Percentiles rank a stretch among this genome's conserved stretches.
Evolutionary conservation across 78 protist genomes (phyloP).

Genomic region (Speleostelium caveatum): DNA sequence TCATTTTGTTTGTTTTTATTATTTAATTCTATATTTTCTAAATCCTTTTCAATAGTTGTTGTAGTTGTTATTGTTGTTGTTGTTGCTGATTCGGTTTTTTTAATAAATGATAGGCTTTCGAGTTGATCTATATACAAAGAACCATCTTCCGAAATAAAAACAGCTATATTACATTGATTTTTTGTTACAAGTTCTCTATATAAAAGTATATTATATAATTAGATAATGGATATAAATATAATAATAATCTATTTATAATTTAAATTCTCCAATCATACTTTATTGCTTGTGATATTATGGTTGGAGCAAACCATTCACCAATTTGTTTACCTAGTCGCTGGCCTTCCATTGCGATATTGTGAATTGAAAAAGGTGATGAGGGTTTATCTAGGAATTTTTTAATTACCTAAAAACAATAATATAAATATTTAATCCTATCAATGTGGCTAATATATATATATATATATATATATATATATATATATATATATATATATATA

Average conservation of each 20-base stretch:
- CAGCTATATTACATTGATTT: constrained; percentile 60
- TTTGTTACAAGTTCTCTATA: constrained; percentile 9
- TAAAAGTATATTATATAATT: too few relatives aligned
- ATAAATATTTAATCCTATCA: too few relatives aligned
- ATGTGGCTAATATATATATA: too few relatives aligned
- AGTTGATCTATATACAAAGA: constrained; percentile 70
- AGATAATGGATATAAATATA: not conserved
- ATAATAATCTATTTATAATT: not conserved
- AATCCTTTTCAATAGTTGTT: not conserved
- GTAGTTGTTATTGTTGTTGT: too few relatives aligned
- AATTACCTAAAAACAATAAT: constrained; percentile 11
- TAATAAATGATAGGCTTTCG: constrained; percentile 47
- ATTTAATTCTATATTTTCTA: not conserved
- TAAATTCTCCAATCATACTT: constrained; percentile 13
- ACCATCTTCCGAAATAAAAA: constrained; percentile 71
- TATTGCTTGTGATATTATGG: constrained; percentile 63
- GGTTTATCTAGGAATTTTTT: constrained; percentile 74
- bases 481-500: not conserved
- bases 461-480: too few relatives aligned
- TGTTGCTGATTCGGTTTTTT: not conserved
- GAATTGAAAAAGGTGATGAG: constrained; percentile 84
- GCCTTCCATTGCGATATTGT: constrained; percentile 77
- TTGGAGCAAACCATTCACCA: constrained; percentile 91
- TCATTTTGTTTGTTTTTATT: not conserved
- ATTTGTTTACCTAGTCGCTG: constrained; percentile 61